Conservation (phyloP, 1,284 basidiomycete species). For the Neotropicomus parvogracilis region DNA sequence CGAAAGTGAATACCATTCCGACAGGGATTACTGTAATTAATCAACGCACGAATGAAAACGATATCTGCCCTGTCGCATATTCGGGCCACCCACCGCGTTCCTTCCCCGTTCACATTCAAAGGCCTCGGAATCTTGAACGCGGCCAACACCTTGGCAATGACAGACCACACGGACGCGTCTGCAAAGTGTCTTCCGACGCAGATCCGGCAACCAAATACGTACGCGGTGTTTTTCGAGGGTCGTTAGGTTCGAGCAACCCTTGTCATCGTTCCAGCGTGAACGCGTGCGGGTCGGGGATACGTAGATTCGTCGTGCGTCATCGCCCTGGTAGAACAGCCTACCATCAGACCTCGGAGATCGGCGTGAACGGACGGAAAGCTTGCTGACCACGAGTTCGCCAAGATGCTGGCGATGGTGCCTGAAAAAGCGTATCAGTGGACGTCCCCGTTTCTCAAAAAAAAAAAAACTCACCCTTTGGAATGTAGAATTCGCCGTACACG, state of each 20-base stretch:
- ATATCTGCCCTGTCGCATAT: too few species aligned
- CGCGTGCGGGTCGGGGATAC: background rate
- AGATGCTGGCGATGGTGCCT: constrained; percentile 9
- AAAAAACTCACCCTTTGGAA: constrained; percentile 2
- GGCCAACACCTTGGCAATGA: constrained; percentile 7
- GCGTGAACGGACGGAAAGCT: background rate
- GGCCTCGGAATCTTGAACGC: constrained; percentile 6
- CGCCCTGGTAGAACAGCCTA: background rate
- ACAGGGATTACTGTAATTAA: too few species aligned
- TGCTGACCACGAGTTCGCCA: constrained; percentile 4
- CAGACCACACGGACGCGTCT: constrained; percentile 7
- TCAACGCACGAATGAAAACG: background rate
- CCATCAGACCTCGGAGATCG: background rate
- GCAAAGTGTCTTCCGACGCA: constrained; percentile 13
- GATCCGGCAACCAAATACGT: constrained; percentile 10
- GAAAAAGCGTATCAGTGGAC: background rate
- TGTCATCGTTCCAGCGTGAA: background rate
- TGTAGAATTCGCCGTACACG: background rate
- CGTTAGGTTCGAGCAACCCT: background rate
- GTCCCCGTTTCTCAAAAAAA: background rate
- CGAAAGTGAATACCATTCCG: too few species aligned
- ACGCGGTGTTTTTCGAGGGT: constrained; percentile 1
- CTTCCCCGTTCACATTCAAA: constrained; percentile 11
- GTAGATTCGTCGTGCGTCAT: background rate
- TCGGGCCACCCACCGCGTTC: background rate